A percentile compares a stretch with the other conserved stretches of the same genome.
Evolutionary conservation across 305 asterid species (phyloP).

Genomic region (Fraxinus latifolia): DNA sequence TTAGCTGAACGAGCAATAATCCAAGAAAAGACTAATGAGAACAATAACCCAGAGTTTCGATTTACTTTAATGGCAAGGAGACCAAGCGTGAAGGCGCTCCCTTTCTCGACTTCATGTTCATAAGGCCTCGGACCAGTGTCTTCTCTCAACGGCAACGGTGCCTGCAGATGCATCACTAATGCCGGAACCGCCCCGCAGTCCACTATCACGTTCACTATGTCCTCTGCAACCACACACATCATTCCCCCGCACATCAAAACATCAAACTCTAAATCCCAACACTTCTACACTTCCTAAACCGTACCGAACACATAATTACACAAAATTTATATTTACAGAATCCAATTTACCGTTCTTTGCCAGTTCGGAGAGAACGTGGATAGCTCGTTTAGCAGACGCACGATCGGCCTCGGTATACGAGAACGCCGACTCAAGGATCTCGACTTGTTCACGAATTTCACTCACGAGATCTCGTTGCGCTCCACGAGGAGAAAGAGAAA

Average conservation of each 20-base stretch:
- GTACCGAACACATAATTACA: background rate
- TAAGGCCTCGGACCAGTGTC: slow-evolving; percentile 47
- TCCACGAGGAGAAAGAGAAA: slow-evolving; percentile 37
- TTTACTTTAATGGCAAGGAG: slow-evolving; percentile 91
- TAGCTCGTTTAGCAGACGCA: slow-evolving; percentile 71
- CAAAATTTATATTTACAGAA: background rate
- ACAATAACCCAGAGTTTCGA: slow-evolving; percentile 18
- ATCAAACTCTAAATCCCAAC: slow-evolving; percentile 23
- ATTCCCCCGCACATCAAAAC: slow-evolving; percentile 32
- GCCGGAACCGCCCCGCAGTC: slow-evolving; percentile 92
- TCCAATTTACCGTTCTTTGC: slow-evolving; percentile 77
- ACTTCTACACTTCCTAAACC: slow-evolving; percentile 26
- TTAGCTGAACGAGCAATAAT: background rate
- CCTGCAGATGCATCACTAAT: slow-evolving; percentile 74
- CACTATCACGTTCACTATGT: slow-evolving; percentile 74
- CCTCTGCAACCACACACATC: slow-evolving; percentile 65
- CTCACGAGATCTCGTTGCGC: slow-evolving; percentile 66
- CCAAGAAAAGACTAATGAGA: slow-evolving; percentile 8
- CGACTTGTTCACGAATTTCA: slow-evolving; percentile 68
- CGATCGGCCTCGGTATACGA: slow-evolving; percentile 73
- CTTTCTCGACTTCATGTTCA: slow-evolving; percentile 96
- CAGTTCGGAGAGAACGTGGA: slow-evolving; percentile 78
- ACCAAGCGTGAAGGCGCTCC: slow-evolving; percentile 95
- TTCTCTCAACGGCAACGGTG: slow-evolving; percentile 46
- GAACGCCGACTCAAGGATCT: slow-evolving; percentile 61